phyloP scores from a whole-genome alignment of 768 basidiomycete genomes.

The Trametes cingulata region DNA sequence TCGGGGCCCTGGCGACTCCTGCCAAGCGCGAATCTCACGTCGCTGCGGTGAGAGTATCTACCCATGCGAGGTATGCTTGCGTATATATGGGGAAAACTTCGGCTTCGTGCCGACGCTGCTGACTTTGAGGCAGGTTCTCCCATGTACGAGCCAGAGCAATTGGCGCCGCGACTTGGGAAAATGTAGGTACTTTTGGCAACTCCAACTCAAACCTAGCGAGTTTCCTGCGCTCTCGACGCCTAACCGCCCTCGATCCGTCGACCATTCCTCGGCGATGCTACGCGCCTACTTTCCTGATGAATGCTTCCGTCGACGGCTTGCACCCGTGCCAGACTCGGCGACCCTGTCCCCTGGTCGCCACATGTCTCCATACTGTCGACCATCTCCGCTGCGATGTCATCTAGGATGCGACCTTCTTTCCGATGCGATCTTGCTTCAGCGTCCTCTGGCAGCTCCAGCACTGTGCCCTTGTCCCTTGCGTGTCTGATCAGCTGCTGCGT shows the following conservation, averaged over 20 bases:
- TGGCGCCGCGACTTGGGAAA: constrained; percentile 15
- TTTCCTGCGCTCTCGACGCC: constrained; percentile 8
- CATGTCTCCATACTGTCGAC: constrained; percentile 4
- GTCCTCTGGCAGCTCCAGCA: neutral
- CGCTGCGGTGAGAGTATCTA: constrained; percentile 12
- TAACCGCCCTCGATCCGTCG: constrained; percentile 2
- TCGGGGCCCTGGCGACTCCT: neutral
- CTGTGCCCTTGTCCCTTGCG: constrained; percentile 12
- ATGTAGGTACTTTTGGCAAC: constrained; percentile 9
- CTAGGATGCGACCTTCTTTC: neutral
- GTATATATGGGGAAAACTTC: constrained; percentile 16
- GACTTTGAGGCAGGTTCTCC: neutral
- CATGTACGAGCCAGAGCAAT: neutral
- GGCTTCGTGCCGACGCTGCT: constrained; percentile 7
- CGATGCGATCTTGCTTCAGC: constrained; percentile 18
- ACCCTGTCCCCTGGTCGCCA: constrained; percentile 3
- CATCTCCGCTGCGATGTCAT: constrained; percentile 8
- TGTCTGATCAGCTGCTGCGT: constrained; percentile 15
- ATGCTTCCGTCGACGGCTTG: neutral
- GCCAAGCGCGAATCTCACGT: constrained; percentile 2
- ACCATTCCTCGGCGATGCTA: constrained; percentile 12
- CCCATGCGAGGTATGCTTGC: constrained; percentile 15
- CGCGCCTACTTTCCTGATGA: constrained; percentile 5
- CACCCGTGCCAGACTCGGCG: neutral
- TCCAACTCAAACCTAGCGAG: neutral